Evolutionary conservation across 2,329 filamentous ascomycete genomes (phyloP), one percentile per base, ranked within the genome.

Genomic region (Calonectria pauciramosa): DNA sequence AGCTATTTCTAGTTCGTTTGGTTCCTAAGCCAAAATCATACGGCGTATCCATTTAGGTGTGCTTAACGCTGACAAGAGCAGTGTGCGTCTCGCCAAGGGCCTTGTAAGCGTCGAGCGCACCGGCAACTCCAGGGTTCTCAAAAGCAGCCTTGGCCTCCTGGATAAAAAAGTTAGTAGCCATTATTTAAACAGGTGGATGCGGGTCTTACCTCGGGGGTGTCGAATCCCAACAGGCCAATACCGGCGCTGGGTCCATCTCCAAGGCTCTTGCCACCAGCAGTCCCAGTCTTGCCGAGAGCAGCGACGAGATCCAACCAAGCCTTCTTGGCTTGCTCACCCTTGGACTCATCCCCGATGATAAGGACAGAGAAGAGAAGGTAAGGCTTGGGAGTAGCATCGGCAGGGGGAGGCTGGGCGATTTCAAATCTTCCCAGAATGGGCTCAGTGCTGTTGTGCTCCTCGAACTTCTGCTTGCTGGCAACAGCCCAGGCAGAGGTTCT

Each of bases 331-430:
- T 68, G 49, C 16, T 30, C 52, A 3, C 36, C 38, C 63, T 68
- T 36, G 26, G 52, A 26, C 23, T 47, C 51, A 13, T 70, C 70
- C 7, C n/a, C 8, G 9, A 73, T 26, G 2, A 66, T 32, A 13
- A 75, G 52, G 60, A 41, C 73, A 20, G 73, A 70, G 30, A 75
- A 68, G 49, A 73, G 73, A 13, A 51, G 36, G 49, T 54, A 71
- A 2, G 70, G 56, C 52, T 64, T 70, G 23, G 67, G 67, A 8
- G 20, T 47, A 13, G 38, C 47, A 16, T 30, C 34, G 14, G 41
- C 49, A 3, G 28, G 49, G 6, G 69, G 64, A 32, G 68, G 59
- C 16, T 69, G 64, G 41, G 59, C 56, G n/a, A 74, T 49, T 6
- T 72, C 59, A 32, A 73, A 73, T 38, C 20, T 7, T 1, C 70